Base-by-base conservation (phyloP, 306 rosid species). In the Citrullus mucosospermus region DNA sequence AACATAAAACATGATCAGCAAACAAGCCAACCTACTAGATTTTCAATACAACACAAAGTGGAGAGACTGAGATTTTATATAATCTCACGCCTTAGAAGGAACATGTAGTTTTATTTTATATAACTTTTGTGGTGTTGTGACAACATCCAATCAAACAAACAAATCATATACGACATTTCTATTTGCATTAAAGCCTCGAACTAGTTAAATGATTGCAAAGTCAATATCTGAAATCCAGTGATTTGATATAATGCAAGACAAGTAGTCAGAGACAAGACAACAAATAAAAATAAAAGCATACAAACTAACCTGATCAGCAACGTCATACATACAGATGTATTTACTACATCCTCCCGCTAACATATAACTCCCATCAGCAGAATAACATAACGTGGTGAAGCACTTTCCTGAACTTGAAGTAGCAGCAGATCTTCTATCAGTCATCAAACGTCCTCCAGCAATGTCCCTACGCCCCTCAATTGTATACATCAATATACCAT, bases 341-440 rank as follows among this genome's bases (percentile, higher is more conserved):
- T 90, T 95, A 92, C 99, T 95, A 82, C 86, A 87, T 72, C 99
- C 91, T 46, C 82, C 99, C 43, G 97, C 99, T 82, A 95, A 81
- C 44, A 95, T 92, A 83, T 90, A 95, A 88, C 91, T 91, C 78
- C 99, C 97, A 81, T 92, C 99, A 69, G 99, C 97, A 59, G 97
- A 92, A 81, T 92, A 95, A 80, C 91, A 92, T 57, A 92, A 83
- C 62, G 97, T 86, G 73, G 99, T 92, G 83, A 95, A 95, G 86
- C 61, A 95, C 80, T 95, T 95, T 81, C 99, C 96, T 8, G 92
- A 87, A 69, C 87, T 91, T 41, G 96, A 87, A 84, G 89, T 95
- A 80, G 95, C 88, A 17, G 93, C 95, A 50, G 97, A 82, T 84
- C 97, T 87, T 75, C 97, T 90, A 84, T 95, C 97, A 82, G 96